These are phyloP conservation scores for Evansstolkia leycettana DNA, from an alignment of 495 filamentous ascomycete genomes.

Conservation along the genomic window DNA sequence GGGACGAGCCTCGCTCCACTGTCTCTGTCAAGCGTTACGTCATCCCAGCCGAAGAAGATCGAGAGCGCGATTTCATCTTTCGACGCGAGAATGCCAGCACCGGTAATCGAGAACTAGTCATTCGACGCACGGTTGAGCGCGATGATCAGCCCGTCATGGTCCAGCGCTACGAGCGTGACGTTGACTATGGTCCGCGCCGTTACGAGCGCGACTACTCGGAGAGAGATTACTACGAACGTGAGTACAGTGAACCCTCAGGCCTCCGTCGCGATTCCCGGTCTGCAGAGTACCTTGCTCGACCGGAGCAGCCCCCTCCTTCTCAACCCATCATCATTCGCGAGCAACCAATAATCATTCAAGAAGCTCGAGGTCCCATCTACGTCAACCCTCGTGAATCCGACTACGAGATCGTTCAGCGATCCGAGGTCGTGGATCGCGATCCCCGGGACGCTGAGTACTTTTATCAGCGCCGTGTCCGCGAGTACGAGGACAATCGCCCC, in stretches of 20 bases:
- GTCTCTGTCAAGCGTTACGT: conserved; percentile 40
- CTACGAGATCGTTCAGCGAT: conserved; percentile 56
- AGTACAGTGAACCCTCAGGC: conserved; percentile 32
- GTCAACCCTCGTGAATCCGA: conserved; percentile 51
- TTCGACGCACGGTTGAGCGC: conserved; percentile 33
- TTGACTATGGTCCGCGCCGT: conserved; percentile 27
- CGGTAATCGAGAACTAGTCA: conserved; percentile 36
- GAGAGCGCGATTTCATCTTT: conserved; percentile 26
- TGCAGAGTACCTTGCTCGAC: conserved; percentile 52
- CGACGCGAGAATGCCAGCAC: conserved; percentile 23
- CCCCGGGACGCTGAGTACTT: conserved; percentile 51
- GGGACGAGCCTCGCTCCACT: conserved; percentile 27
- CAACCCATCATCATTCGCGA: conserved; percentile 60
- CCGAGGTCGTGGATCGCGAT: conserved; percentile 36
- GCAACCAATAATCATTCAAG: conserved; percentile 63
- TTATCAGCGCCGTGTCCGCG: conserved; percentile 47
- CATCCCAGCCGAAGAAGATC: conserved; percentile 32
- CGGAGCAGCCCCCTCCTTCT: conserved; percentile 34
- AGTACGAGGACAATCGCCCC: conserved; percentile 42
- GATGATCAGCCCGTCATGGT: conserved; percentile 24
- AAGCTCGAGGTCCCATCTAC: conserved; percentile 59
- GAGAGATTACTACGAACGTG: conserved; percentile 45
- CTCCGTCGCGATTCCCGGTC: conserved; percentile 53
- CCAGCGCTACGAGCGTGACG: conserved; percentile 32
- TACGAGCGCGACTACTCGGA: conserved; percentile 30